Evolutionary conservation across 176 grass and related monocot species (phyloP), one percentile per base, ranked within the genome.

Genomic region (Poa annua): DNA sequence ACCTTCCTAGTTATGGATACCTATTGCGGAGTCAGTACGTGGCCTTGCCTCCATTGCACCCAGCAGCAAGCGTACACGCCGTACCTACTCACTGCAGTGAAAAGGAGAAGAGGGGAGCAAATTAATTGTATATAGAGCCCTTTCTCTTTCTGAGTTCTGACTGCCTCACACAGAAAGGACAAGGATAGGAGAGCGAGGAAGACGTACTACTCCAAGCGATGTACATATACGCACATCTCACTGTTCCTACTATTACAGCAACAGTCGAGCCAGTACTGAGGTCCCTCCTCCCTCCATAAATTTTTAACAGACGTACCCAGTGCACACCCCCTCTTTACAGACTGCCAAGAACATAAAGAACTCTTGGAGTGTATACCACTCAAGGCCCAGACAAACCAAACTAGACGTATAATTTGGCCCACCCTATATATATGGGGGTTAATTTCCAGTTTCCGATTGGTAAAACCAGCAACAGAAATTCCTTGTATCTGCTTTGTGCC

Each of bases 291-390:
- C 35, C 22, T 32, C 38, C 83, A 83, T 96, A 91, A 92, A 91
- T 94, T 80, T 83, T 88, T 83, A 83, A 87, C 68, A 88, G 80
- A 89, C 56, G 90, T 85, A 86, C 88, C 51, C 51, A 35, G 71
- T 57, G 76, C 52, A 59, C 26, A 59, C 26, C 17, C 83, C 22
- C n/a, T 84, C 86, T 91, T 83, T 88, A 82, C 88, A 89, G 88
- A 91, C 86, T 89, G 77, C 86, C 81, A 88, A 69, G 29, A 34
- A 79, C 86, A 91, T 91, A 87, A 88, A 88, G 84, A 97, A 86
- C 74, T 89, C 68, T 84, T 71, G 82, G 90, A 92, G 84, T 66
- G 77, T 86, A 88, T 90, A 79, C 66, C 83, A 82, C 69, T 74
- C 75, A 68, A 90, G 80, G 66, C 77, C 88, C 71, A 88, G 76